phyloP scores from a whole-genome alignment of 2,329 filamentous ascomycete species.

The Diaporthe amygdali region DNA sequence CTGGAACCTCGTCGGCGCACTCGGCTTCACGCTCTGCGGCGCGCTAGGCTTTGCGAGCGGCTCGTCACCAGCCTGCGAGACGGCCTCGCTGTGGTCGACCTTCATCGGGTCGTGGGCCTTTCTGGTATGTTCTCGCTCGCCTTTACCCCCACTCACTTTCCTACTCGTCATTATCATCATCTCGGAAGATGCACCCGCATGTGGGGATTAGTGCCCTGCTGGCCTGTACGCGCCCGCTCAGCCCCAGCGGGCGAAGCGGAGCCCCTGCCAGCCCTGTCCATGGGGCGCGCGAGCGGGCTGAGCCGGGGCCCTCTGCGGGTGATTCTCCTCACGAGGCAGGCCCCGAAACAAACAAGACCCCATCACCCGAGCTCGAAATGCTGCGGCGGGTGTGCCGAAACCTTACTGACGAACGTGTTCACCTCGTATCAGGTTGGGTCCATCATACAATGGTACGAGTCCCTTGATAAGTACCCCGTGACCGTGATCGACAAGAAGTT shows the following conservation, averaged over 20 bases:
- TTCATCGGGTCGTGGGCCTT: conserved; percentile 57
- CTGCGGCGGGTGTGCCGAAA: background rate
- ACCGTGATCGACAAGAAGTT: conserved; percentile 23
- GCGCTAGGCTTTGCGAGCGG: conserved; percentile 55
- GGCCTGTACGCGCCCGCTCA: background rate
- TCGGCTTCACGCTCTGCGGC: conserved; percentile 69
- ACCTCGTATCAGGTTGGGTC: conserved; percentile 33
- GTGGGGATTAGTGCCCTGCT: background rate
- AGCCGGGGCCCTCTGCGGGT: background rate
- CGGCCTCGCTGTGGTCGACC: conserved; percentile 54
- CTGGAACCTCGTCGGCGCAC: conserved; percentile 68
- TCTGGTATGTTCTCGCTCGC: conserved; percentile 35
- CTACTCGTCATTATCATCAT: background rate
- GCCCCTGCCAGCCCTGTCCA: background rate
- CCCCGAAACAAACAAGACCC: background rate
- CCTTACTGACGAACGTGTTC: conserved; percentile 8
- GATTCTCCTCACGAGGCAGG: background rate
- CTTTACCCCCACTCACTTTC: background rate
- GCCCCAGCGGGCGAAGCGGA: background rate
- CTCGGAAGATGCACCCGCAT: background rate
- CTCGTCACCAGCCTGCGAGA: conserved; percentile 42
- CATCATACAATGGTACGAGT: conserved; percentile 38
- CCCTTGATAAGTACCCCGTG: conserved; percentile 39
- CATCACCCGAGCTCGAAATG: background rate
- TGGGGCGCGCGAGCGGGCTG: background rate